Percentiles rank a stretch among this genome's conserved stretches.
Conservation (phyloP, 2,329 filamentous ascomycete species). For the Aspergillus alliaceus region DNA sequence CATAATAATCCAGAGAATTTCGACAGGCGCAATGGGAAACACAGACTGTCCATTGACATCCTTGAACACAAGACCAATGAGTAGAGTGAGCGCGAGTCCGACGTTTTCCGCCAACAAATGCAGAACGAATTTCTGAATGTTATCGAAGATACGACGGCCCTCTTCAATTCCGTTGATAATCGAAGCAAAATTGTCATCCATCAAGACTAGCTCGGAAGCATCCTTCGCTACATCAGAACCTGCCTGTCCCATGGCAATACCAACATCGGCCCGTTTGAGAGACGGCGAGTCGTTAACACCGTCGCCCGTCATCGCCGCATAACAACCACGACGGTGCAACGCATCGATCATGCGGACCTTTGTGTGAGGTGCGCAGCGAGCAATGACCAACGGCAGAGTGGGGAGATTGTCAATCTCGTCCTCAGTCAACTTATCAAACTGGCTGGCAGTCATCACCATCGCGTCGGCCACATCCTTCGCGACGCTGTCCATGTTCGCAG, state of each 20-base stretch:
- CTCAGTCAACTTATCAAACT: constrained; percentile 76
- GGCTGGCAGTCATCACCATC: constrained; percentile 72
- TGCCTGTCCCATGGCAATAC: constrained; percentile 80
- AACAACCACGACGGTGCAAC: constrained; percentile 58
- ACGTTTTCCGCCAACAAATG: constrained; percentile 80
- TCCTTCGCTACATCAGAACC: constrained; percentile 81
- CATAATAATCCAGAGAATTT: constrained; percentile 95
- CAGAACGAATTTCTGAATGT: constrained; percentile 84
- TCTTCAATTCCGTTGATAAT: constrained; percentile 83
- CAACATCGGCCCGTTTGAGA: constrained; percentile 77
- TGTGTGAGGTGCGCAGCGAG: constrained; percentile 58
- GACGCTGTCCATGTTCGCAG: constrained; percentile 59
- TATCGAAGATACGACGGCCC: constrained; percentile 82
- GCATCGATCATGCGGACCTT: constrained; percentile 86
- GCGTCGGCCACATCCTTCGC: constrained; percentile 63
- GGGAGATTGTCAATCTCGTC: constrained; percentile 66
- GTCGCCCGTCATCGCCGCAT: constrained; percentile 86
- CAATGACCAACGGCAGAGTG: constrained; percentile 58
- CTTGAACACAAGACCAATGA: constrained; percentile 80
- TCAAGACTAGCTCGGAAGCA: constrained; percentile 65
- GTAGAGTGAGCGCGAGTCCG: constrained; percentile 76
- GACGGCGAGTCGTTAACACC: constrained; percentile 86
- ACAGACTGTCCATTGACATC: constrained; percentile 71
- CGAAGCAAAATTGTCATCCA: constrained; percentile 84
- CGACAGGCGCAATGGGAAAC: constrained; percentile 80